Evolutionary conservation across 805 yeast genomes (phyloP), one percentile per base, ranked within the genome.

Genomic region (Pichia deserticola): DNA sequence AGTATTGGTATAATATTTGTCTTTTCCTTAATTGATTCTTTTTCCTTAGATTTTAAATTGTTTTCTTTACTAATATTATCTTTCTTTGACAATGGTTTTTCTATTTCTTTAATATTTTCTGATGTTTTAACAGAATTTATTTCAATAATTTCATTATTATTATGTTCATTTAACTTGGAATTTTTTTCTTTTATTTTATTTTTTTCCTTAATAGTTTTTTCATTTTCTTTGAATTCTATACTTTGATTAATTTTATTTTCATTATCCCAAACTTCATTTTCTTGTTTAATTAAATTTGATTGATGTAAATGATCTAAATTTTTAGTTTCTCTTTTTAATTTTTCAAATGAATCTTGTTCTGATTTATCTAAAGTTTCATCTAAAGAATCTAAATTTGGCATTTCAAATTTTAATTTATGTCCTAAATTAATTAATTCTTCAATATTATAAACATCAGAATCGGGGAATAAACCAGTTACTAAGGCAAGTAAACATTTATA

Each of bases 391-490:
- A 51, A 29, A 10, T 60, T 53, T 0, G 74, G 74, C 74, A 71
- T 69, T 20, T 61, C 60, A 28, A 70, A 52, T 33, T 63, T 63
- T 35, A 64, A 57, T 3, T 63, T 58, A 33, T 55, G 58, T 0
- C 74, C 76, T 20, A 71, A 52, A 30, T 67, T 70, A 15, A 69
- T 65, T 39, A 76, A 51, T 29, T 67, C 72, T 39, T 72, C 74
- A 37, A 73, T 68, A 48, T 67, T 72, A 54, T 70, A 69, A 32
- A 70, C 64, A 52, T 75, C 78, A 20, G 67, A 61, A 44, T 73
- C 72, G 0, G 78, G 79, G 51, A 70, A 72, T 5, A 75, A 56
- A 0, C 74, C 74, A 8, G 65, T 60, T 3, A 73, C 68, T 28
- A 75, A 51, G 12, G 67, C 60, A 34, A 67, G 45, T 7, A 75